These are phyloP conservation scores for Apiotrichum veenhuisii DNA, from an alignment of 1,284 basidiomycete genomes.

Conservation along the genomic window DNA sequence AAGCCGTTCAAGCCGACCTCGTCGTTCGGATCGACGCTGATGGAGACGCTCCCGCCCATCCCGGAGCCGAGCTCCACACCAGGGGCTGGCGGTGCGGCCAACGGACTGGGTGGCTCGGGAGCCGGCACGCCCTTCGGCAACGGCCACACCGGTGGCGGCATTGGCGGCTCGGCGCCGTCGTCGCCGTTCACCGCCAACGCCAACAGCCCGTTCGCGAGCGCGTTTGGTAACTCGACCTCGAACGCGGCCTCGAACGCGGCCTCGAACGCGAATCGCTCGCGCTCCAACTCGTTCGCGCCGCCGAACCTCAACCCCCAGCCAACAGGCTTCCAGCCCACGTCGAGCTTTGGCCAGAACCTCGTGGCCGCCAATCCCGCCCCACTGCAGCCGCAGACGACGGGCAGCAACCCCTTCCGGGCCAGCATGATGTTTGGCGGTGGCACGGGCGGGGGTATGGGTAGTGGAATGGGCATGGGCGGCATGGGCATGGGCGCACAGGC, in stretches of 20 bases:
- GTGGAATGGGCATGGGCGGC: too few species aligned
- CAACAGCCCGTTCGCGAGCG: not conserved
- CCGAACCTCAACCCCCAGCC: constrained; percentile 17
- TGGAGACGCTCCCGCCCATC: constrained; percentile 68
- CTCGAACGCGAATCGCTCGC: too few species aligned
- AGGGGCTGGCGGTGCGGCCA: constrained; percentile 1
- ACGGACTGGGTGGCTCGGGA: constrained; percentile 6
- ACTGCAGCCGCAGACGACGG: constrained; percentile 17
- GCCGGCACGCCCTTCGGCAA: not conserved
- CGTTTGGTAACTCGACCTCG: not conserved
- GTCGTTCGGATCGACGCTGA: constrained; percentile 74
- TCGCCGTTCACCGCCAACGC: not conserved
- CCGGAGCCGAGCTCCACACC: constrained; percentile 20
- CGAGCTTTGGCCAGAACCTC: constrained; percentile 75
- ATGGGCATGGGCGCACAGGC: not conserved
- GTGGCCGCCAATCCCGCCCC: constrained; percentile 47
- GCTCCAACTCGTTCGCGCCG: not conserved
- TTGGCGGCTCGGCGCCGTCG: not conserved
- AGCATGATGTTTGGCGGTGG: constrained; percentile 8
- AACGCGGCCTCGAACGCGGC: not conserved
- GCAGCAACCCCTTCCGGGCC: constrained; percentile 42
- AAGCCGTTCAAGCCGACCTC: constrained; percentile 90
- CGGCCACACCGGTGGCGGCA: not conserved
- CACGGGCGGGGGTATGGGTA: not conserved
- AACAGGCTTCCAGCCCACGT: constrained; percentile 71